These are phyloP conservation scores for Pharus latifolius DNA, from an alignment of 176 grass and related monocot species.

Conservation along the genomic window DNA sequence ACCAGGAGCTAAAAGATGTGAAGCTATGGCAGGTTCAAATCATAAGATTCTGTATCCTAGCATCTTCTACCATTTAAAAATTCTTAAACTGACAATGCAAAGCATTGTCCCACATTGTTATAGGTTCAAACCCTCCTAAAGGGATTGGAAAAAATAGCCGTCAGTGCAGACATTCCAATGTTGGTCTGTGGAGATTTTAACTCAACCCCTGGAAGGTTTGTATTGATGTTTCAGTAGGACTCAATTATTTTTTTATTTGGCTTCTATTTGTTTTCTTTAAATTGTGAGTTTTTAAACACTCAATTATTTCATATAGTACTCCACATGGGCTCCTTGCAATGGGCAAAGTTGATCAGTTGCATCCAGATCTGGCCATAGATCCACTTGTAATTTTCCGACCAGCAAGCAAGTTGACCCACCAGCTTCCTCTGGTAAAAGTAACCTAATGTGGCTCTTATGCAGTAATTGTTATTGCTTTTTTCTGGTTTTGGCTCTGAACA, in stretches of 20 bases:
- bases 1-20: constrained; percentile 93
- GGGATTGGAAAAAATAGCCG: constrained; percentile 87
- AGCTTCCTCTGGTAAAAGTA: constrained; percentile 74
- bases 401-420: constrained; percentile 70
- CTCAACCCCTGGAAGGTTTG: constrained; percentile 70
- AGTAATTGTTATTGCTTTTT: background rate
- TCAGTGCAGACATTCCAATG: constrained; percentile 93
- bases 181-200: constrained; percentile 96
- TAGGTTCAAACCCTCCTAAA: constrained; percentile 87
- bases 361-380: constrained; percentile 71
- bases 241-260: background rate
- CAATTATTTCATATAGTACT: constrained; percentile 34
- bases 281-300: background rate
- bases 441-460: background rate
- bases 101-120: background rate
- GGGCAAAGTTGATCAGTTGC: constrained; percentile 69
- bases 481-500: constrained; percentile 5
- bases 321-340: constrained; percentile 74
- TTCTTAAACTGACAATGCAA: background rate
- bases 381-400: constrained; percentile 68
- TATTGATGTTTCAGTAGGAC: background rate
- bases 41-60: constrained; percentile 8
- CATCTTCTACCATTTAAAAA: background rate
- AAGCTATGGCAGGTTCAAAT: constrained; percentile 88
- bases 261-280: background rate